phyloP scores from a whole-genome alignment of 2,329 filamentous ascomycete species.

The Helminthosporium solani region DNA sequence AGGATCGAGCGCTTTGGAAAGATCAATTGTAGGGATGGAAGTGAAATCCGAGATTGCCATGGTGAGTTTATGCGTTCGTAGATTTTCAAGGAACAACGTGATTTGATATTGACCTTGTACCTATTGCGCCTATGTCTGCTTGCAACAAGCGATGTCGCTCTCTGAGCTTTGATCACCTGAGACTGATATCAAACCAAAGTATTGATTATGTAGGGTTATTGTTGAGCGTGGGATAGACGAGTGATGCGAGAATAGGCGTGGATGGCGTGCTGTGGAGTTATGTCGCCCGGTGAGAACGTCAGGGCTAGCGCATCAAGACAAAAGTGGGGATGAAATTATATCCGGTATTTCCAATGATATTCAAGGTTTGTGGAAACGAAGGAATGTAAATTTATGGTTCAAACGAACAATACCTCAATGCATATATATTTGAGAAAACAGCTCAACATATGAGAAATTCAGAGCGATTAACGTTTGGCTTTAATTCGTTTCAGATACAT shows the following conservation, averaged over 20 bases:
- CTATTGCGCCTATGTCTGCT: no score
- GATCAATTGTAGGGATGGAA: slow-evolving; percentile 51
- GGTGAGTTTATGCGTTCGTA: not conserved
- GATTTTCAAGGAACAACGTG: no score
- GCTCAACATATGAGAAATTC: no score
- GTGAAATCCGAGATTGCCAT: slow-evolving; percentile 10
- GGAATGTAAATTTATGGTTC: no score
- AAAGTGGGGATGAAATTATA: not conserved
- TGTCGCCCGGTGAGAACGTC: not conserved
- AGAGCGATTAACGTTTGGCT: no score
- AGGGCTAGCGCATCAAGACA: not conserved
- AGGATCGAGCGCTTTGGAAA: slow-evolving; percentile 46
- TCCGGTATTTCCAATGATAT: not conserved
- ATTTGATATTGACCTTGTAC: no score
- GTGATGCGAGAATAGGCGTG: not conserved
- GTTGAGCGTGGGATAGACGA: not conserved
- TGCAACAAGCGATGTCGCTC: not conserved
- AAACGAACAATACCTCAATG: no score
- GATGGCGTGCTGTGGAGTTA: not conserved
- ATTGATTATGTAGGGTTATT: no score
- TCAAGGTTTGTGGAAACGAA: no score
- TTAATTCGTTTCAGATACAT: no score
- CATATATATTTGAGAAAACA: no score
- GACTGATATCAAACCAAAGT: not conserved
- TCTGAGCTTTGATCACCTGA: not conserved